Base-by-base conservation (phyloP, 1,139 yeast species). In the Wickerhamomyces sp. region DNA sequence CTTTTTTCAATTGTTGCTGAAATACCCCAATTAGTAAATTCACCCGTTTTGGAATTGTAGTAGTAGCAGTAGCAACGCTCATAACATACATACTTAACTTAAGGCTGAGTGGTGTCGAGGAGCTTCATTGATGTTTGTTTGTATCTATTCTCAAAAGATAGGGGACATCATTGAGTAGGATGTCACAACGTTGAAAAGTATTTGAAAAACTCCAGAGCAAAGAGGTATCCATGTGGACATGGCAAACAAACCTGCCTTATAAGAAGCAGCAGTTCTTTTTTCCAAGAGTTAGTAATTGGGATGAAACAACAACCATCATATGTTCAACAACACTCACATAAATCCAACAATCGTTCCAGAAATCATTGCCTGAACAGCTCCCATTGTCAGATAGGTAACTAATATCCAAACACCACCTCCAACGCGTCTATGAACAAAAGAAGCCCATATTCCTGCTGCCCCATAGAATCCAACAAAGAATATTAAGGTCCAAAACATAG, bases 161-260 rank as follows among this genome's bases (percentile, higher is more conserved):
- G 31, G 31, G 6, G 27, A 69, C 42, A 77, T 68, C 60, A 75
- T 67, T 1, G 82, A 71, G 54, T 85, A 90, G 32, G 90, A 76
- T 9, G 82, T 74, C 37, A 84, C 69, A 32, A 86, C 75, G 62
- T 84, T 79, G 62, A 76, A 85, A 41, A 89, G 59, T 13, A 86
- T 73, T 57, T 79, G 81, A 3, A 84, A 76, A 7, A 85, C 67
- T 0, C 82, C 93, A 81, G 93, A 87, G 42, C 84, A 77, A 55
- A 90, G 73, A 1, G 98, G 98, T 10, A 90, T 79, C 98, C 98
- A 91, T 0, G 96, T 86, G 30, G 95, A 84, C 93, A 91, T 86
- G 27, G 86, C 77, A 61, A 90, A 77, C 13, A 80, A 69, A 0
- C 90, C 96, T 0, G 96, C 83, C 45, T 76, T 72, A 65, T 90